These are phyloP conservation scores for Neurospora tetrasperma DNA, from an alignment of 495 filamentous ascomycete genomes.

Conservation along the genomic window DNA sequence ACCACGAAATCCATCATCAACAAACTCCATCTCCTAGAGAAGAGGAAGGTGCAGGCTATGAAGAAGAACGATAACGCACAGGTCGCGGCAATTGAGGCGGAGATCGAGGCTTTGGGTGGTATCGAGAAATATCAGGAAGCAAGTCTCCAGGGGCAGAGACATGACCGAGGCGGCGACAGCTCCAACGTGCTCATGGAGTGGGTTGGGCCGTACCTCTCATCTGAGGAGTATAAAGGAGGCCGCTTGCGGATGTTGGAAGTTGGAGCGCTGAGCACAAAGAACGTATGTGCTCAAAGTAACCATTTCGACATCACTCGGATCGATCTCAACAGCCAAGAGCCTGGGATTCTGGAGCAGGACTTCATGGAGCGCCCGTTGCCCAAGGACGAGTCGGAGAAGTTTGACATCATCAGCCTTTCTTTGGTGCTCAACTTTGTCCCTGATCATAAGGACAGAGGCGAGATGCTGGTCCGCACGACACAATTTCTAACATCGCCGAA, in stretches of 20 bases:
- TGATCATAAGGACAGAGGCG: constrained; percentile 59
- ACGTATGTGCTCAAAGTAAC: constrained; percentile 65
- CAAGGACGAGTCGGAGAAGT: constrained; percentile 45
- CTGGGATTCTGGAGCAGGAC: constrained; percentile 75
- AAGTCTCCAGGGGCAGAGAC: constrained; percentile 77
- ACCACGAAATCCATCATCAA: constrained; percentile 73
- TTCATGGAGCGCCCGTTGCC: constrained; percentile 88
- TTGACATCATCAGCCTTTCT: constrained; percentile 87
- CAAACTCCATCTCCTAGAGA: constrained; percentile 74
- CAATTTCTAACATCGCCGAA: constrained; percentile 43
- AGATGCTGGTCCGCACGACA: constrained; percentile 74
- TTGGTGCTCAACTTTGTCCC: constrained; percentile 93
- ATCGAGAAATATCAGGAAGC: constrained; percentile 78
- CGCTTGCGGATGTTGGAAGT: constrained; percentile 70
- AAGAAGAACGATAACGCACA: constrained; percentile 47
- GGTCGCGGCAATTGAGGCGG: constrained; percentile 45
- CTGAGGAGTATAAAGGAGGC: constrained; percentile 16
- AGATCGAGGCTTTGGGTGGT: constrained; percentile 55
- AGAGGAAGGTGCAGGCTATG: constrained; percentile 58
- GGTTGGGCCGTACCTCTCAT: constrained; percentile 43
- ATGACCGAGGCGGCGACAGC: constrained; percentile 81
- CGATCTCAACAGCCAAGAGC: constrained; percentile 77
- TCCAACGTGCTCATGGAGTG: constrained; percentile 80
- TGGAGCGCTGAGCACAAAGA: constrained; percentile 75
- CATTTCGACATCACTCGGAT: constrained; percentile 72